These are phyloP conservation scores for Geum urbanum DNA, from an alignment of 306 rosid species.

Conservation along the genomic window DNA sequence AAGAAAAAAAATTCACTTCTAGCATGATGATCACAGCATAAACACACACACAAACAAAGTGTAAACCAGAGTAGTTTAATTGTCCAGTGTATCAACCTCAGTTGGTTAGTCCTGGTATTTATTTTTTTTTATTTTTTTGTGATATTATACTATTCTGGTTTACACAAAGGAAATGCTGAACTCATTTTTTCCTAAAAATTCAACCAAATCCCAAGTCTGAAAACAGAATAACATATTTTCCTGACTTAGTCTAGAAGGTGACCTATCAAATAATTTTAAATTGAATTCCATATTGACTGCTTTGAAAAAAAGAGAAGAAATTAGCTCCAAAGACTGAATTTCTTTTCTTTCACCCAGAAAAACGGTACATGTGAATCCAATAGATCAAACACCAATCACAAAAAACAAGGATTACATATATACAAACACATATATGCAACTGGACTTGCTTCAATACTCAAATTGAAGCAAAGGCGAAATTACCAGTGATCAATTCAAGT, in stretches of 20 bases:
- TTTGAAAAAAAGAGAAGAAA: not conserved
- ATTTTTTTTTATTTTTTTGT: no score
- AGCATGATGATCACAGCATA: not conserved
- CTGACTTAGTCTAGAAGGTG: not conserved
- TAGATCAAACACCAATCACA: not conserved
- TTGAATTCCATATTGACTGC: not conserved
- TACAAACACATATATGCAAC: not conserved
- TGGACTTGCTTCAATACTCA: not conserved
- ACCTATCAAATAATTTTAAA: not conserved
- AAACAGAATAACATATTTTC: not conserved
- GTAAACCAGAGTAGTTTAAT: no score
- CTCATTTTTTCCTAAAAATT: not conserved
- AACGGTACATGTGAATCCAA: not conserved
- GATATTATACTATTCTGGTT: no score
- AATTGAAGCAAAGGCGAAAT: not conserved
- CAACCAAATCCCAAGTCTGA: conserved; percentile 3
- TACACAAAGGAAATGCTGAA: not conserved
- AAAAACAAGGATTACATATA: not conserved
- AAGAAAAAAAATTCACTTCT: not conserved
- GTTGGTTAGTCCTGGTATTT: no score
- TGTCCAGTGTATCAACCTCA: no score
- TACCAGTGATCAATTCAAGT: not conserved
- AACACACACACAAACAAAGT: no score
- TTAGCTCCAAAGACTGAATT: not conserved
- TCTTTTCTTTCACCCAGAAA: not conserved